Percentiles rank a stretch among this genome's conserved stretches.
These are phyloP conservation scores for Atractiella rhizophila DNA, from an alignment of 768 basidiomycete species.

Conservation along the genomic window DNA sequence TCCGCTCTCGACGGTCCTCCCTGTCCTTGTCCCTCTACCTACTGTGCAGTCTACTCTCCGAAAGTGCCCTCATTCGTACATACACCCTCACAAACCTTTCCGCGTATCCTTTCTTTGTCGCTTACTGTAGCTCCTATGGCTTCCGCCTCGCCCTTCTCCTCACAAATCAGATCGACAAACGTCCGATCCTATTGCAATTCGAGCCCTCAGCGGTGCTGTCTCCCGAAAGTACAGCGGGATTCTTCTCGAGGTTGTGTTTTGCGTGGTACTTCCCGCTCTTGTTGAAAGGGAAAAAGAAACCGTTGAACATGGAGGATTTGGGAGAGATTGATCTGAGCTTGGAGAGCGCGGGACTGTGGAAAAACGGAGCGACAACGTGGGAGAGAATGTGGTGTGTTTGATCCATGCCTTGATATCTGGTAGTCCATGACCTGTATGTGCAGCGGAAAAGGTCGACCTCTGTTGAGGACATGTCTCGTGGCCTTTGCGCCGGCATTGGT, in stretches of 20 bases:
- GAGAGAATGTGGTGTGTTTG: background rate
- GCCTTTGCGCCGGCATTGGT: background rate
- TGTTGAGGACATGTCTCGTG: constrained; percentile 3
- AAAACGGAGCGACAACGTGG: background rate
- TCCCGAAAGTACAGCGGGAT: constrained; percentile 3
- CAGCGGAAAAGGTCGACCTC: background rate
- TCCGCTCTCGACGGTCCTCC: constrained; percentile 1
- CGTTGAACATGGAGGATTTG: background rate
- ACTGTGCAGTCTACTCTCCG: background rate
- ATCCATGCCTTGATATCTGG: background rate
- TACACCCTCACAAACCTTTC: background rate
- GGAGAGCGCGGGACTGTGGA: background rate
- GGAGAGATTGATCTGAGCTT: constrained; percentile 1
- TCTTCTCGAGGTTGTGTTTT: constrained; percentile 4
- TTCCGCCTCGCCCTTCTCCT: background rate
- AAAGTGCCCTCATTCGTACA: constrained; percentile 2
- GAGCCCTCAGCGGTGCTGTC: background rate
- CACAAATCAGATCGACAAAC: constrained; percentile 1
- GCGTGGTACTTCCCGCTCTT: constrained; percentile 3
- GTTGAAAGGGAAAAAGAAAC: background rate
- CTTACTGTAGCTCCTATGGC: background rate
- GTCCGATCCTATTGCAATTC: constrained; percentile 2
- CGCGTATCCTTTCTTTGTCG: constrained; percentile 1
- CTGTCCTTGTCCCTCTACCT: constrained; percentile 1
- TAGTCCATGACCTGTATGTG: background rate